Evolutionary conservation across 202 grass and related monocot species (phyloP), one percentile per base, ranked within the genome.

Genomic region (Carex sylvatica): DNA sequence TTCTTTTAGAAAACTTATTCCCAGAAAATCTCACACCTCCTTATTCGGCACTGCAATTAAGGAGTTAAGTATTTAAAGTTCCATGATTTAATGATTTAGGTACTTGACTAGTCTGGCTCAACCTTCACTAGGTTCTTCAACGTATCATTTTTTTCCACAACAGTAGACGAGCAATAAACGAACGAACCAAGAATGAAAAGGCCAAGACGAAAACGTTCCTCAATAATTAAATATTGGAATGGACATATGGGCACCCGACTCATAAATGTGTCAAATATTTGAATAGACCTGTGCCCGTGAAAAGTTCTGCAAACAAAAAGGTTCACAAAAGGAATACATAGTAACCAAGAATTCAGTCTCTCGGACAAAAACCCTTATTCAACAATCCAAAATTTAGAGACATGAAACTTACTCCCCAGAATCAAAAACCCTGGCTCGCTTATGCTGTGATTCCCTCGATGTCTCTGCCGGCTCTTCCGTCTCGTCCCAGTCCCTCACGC

Each of bases 371-470:
- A 33, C 63, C 2, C 20, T 58, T 73, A 86, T 58, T 68, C 3
- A 78, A 74, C 16, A 72, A 13, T 31, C 47, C 30, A 87, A 11
- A 12, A 89, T 5, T 36, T 66, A 74, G 84, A 24, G 24, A 79
- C 33, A 23, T 55, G 44, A 40, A 87, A 95, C 91, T 90, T 87
- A 98, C 96, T 95, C 86, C 60, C 63, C 86, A 64, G 86, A 89
- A 62, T 80, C 83, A 15, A 85, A 76, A 73, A 98, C 91, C 90
- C 86, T 98, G 40, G 91, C 86, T n/a, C 92, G 87, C 74, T 98
- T 98, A 87, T 95, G 90, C 78, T 92, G 91, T 28, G 88, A 65
- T 63, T 94, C 95, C 58, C 87, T 83, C 24, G 86, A 86, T 52
- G 73, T 85, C n/a, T 88, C 86, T 2, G 52, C 74, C 14, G 63